These are phyloP conservation scores for Dactylorhiza incarnata DNA, from an alignment of 106 monocot species.

Conservation along the genomic window DNA sequence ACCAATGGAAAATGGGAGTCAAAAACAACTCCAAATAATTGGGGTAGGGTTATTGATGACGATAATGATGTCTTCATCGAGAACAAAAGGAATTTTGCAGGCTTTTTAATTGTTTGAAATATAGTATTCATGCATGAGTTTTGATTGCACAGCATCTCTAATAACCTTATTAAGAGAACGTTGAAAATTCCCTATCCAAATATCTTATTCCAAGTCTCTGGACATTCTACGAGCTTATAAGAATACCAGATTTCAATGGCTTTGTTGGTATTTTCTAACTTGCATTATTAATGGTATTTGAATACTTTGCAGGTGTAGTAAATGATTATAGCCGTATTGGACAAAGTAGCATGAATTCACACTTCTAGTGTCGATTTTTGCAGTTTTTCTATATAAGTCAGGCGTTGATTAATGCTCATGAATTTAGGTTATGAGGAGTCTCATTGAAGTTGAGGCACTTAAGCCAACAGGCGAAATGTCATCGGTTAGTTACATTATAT, in stretches of 20 bases:
- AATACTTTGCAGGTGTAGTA: neutral
- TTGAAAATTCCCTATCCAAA: neutral
- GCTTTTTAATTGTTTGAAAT: neutral
- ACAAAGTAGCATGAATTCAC: neutral
- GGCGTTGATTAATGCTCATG: neutral
- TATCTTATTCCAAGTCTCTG: neutral
- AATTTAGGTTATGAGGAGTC: constrained; percentile 63
- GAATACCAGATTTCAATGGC: neutral
- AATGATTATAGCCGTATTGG: neutral
- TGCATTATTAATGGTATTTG: neutral
- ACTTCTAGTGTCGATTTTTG: neutral
- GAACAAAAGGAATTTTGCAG: neutral
- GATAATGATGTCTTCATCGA: no score
- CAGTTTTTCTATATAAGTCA: neutral
- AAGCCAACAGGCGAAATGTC: constrained; percentile 90
- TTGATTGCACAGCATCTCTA: neutral
- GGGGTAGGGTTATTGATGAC: no score
- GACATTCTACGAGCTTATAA: neutral
- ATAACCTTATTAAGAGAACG: neutral
- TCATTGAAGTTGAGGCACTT: constrained; percentile 87
- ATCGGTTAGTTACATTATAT: constrained; percentile 44
- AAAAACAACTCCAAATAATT: no score
- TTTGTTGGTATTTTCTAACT: neutral
- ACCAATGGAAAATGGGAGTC: no score
- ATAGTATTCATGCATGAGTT: neutral